Evolutionary conservation across 371 early-diverging fungal species (phyloP).

Genomic region (Mucor plumbeus): DNA sequence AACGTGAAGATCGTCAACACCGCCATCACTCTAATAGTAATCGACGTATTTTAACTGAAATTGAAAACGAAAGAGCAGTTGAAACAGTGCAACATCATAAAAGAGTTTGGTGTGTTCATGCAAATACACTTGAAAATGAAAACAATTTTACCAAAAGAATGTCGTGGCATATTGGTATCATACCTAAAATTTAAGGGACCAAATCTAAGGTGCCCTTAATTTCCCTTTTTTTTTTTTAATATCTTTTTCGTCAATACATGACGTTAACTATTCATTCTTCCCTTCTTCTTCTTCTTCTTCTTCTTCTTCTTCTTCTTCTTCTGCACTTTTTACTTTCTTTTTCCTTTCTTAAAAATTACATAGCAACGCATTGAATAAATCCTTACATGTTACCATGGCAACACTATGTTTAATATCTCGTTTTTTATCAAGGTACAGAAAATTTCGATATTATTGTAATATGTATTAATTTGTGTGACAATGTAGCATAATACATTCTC

Average conservation of each 20-base stretch:
- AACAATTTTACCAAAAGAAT: constrained; percentile 8
- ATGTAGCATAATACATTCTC: neutral
- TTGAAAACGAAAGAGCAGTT: constrained; percentile 45
- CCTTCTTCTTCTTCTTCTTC: too few species aligned
- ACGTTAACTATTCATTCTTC: neutral
- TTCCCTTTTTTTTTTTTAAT: neutral
- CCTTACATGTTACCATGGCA: constrained; percentile 1
- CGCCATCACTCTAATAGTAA: neutral
- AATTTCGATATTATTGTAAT: neutral
- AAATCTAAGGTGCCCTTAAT: neutral
- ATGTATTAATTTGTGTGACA: constrained; percentile 5
- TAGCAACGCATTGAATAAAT: neutral
- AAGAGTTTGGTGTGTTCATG: constrained; percentile 54
- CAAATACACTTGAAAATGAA: constrained; percentile 3
- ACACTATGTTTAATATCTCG: constrained; percentile 6
- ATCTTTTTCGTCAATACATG: neutral
- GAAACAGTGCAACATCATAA: constrained; percentile 43
- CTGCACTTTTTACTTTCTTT: neutral
- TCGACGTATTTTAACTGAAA: constrained; percentile 13
- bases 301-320: constrained; percentile 1
- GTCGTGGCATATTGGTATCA: constrained; percentile 55
- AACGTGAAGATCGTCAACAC: neutral
- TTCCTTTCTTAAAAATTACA: neutral
- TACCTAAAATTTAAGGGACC: constrained; percentile 32
- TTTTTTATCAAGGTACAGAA: constrained; percentile 8